phyloP scores from a whole-genome alignment of 176 grass and related monocot species.

The Ampelocalamus luodianensis region DNA sequence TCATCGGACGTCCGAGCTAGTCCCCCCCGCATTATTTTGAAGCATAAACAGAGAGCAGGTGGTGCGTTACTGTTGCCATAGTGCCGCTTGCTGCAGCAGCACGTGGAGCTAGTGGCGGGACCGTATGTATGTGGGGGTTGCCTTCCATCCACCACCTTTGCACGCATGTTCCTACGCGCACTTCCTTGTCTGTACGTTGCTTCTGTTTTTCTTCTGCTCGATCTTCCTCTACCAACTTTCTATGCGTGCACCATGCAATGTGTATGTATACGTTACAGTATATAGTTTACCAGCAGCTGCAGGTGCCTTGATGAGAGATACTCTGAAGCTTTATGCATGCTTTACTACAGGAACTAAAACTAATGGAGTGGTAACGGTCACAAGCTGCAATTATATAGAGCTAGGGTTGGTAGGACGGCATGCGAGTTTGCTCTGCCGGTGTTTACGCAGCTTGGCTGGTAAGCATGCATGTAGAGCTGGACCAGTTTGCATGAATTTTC shows the following conservation, averaged over 20 bases:
- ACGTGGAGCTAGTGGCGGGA: too few relatives aligned
- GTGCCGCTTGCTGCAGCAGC: too few relatives aligned
- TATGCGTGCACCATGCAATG: neutral
- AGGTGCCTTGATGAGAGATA: neutral
- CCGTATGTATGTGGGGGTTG: too few relatives aligned
- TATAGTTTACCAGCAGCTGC: neutral
- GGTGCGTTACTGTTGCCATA: too few relatives aligned
- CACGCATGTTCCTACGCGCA: too few relatives aligned
- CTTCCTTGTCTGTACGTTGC: too few relatives aligned
- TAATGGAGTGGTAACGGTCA: neutral
- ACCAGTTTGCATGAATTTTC: neutral
- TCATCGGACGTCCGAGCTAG: too few relatives aligned
- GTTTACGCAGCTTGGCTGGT: slow-evolving; percentile 23
- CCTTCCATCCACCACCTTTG: too few relatives aligned
- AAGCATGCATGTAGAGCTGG: neutral
- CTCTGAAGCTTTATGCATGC: neutral
- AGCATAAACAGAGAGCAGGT: too few relatives aligned
- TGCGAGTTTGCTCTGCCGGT: neutral
- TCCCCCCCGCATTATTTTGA: too few relatives aligned
- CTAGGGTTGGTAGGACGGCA: neutral
- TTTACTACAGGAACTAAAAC: neutral
- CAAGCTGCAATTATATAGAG: neutral
- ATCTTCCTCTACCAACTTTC: neutral
- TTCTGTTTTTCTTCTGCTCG: too few relatives aligned
- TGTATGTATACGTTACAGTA: neutral